phyloP scores from a whole-genome alignment of 106 monocot genomes.

The Vanilla planifolia region DNA sequence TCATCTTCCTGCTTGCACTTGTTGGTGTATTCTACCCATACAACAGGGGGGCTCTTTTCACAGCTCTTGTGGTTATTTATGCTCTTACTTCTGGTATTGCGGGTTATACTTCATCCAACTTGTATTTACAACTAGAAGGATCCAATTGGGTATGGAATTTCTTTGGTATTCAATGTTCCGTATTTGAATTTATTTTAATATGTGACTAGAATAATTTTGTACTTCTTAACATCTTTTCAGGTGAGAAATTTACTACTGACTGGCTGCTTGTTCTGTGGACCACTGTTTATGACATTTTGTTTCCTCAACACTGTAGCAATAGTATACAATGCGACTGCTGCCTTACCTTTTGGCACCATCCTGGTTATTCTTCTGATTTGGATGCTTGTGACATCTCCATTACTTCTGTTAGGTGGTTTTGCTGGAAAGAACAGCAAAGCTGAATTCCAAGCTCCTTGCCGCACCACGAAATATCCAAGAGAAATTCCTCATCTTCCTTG shows the following conservation, averaged over 20 bases:
- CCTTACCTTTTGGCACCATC: conserved; percentile 74
- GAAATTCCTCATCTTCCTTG: conserved; percentile 70
- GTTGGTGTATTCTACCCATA: conserved; percentile 87
- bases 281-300: conserved; percentile 64
- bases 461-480: conserved; percentile 67
- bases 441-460: conserved; percentile 68
- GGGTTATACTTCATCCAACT: conserved; percentile 58
- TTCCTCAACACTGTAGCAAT: conserved; percentile 76
- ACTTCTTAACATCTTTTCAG: conserved; percentile 18
- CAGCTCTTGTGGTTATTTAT: conserved; percentile 77
- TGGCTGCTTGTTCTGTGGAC: conserved; percentile 68
- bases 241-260: conserved; percentile 66
- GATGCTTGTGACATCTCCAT: conserved; percentile 61
- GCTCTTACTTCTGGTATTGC: conserved; percentile 81
- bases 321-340: conserved; percentile 59
- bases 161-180: not conserved
- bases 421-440: conserved; percentile 63
- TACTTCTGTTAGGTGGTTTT: conserved; percentile 68
- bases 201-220: not conserved
- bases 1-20: conserved; percentile 73
- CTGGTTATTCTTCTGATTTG: conserved; percentile 73
- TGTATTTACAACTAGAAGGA: conserved; percentile 74
- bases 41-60: conserved; percentile 77
- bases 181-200: not conserved
- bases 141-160: conserved; percentile 58